Evolutionary conservation across 164 flowering plant species (phyloP).

Genomic region (Magnolia sinica): DNA sequence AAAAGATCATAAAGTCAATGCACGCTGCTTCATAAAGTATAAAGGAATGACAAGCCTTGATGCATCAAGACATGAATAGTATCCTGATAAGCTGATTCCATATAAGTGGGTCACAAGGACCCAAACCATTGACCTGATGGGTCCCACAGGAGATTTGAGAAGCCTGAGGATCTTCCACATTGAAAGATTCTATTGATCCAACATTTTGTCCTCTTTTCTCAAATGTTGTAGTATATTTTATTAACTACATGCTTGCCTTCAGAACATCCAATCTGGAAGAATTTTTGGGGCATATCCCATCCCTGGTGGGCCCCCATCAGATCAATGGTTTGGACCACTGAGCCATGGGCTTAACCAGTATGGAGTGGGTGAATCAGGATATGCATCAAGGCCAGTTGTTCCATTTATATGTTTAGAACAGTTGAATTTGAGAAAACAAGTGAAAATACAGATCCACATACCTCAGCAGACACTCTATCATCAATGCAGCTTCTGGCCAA

Average conservation of each 20-base stretch:
- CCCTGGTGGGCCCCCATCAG: background rate
- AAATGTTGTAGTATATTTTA: too few species aligned
- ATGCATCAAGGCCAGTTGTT: background rate
- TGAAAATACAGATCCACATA: slow-evolving; percentile 15
- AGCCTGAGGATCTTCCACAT: background rate
- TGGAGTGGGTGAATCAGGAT: background rate
- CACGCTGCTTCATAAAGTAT: background rate
- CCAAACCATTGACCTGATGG: background rate
- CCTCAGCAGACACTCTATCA: slow-evolving; percentile 32
- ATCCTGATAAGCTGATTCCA: background rate
- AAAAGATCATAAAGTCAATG: background rate
- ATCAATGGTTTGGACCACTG: background rate
- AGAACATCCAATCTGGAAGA: background rate
- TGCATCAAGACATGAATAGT: background rate
- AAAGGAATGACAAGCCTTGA: background rate
- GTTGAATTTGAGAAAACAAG: background rate
- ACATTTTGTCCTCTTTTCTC: background rate
- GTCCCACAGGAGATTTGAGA: background rate
- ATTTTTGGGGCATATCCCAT: background rate
- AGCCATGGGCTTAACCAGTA: background rate
- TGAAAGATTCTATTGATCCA: background rate
- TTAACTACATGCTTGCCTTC: background rate
- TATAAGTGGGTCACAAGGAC: background rate
- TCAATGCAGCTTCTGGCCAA: slow-evolving; percentile 14
- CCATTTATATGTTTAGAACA: background rate